Evolutionary conservation across 2,329 filamentous ascomycete genomes (phyloP), one percentile per base, ranked within the genome.

Genomic region (Grosmannia huntii): DNA sequence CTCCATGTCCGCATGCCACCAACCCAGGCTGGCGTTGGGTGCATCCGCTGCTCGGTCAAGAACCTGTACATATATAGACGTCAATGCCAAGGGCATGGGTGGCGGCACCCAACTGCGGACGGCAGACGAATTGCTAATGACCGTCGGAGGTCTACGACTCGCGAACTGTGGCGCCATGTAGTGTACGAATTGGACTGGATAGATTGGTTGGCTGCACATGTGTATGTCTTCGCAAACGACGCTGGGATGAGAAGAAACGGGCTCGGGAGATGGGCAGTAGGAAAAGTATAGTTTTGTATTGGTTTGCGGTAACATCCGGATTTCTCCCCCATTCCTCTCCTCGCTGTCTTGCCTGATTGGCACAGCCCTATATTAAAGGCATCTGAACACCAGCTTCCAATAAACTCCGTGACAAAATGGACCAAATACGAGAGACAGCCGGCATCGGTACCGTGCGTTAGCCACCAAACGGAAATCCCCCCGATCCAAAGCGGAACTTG

Each of bases 401-500:
- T 16, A 31, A 38, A 38, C 36, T 38, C 36, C 36, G 36, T 38
- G 36, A 38, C 36, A 16, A 38, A 38, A 38, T 38, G n/a, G 19
- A 57, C 10, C 31, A 41, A 48, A 48, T 36, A 16, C 36, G 36
- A 38, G 41, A 50, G 16, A 38, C 36, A 38, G 14, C 36, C 14
- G 14, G 36, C 36, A 14, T 3, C 49, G 19, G 21, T 21, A 5
- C 31, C n/a, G 9, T 25, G 25, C 28, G n/a, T 60, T 59, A 65
- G 12, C 59, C 58, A 53, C 69, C 70, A 60, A 77, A 75, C 1
- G 73, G 72, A 61, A 76, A 73, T 21, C 62, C 71, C 7, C 70
- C 71, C 14, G 69, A 68, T 7, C 72, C 71, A 52, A 74, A 82
- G 62, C 80, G 75, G 68, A 82, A 82, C 62, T 83, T 77, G 70